A percentile compares a stretch with the other conserved stretches of the same genome.
Evolutionary conservation across 345 rosid species (phyloP).

Genomic region (Abelmoschus esculentus): DNA sequence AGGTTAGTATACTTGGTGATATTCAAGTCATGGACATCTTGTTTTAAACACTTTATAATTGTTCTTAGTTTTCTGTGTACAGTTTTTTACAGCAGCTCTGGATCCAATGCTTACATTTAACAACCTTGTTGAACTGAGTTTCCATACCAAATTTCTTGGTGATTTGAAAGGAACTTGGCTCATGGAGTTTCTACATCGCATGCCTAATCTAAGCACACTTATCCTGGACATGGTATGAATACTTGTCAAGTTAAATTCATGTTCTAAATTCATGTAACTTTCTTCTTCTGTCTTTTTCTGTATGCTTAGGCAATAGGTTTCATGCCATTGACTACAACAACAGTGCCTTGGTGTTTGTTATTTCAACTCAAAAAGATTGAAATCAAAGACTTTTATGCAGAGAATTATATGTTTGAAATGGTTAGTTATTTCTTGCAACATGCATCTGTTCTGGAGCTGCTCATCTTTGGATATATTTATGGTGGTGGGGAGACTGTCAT

Average conservation of each 20-base stretch:
- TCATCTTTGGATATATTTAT: too few species aligned
- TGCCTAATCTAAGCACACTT: neutral
- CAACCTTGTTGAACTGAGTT: neutral
- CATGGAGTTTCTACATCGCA: neutral
- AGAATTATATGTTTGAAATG: neutral
- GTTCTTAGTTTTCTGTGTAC: neutral
- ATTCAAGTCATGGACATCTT: neutral
- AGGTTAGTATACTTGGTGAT: neutral
- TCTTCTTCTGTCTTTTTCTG: too few species aligned
- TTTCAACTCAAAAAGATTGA: neutral
- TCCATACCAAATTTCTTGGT: neutral
- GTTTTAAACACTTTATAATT: neutral
- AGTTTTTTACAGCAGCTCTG: neutral
- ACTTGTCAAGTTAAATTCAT: too few species aligned
- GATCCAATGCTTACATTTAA: neutral
- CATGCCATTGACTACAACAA: too few species aligned
- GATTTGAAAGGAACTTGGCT: neutral
- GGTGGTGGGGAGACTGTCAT: too few species aligned
- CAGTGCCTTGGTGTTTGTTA: neutral
- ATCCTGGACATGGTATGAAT: neutral
- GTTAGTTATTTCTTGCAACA: neutral
- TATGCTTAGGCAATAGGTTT: too few species aligned
- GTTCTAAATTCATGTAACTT: too few species aligned
- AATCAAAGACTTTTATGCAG: neutral
- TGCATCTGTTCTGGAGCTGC: neutral